Base-by-base conservation (phyloP, 768 basidiomycete genomes). In the Pisolithus sp. region DNA sequence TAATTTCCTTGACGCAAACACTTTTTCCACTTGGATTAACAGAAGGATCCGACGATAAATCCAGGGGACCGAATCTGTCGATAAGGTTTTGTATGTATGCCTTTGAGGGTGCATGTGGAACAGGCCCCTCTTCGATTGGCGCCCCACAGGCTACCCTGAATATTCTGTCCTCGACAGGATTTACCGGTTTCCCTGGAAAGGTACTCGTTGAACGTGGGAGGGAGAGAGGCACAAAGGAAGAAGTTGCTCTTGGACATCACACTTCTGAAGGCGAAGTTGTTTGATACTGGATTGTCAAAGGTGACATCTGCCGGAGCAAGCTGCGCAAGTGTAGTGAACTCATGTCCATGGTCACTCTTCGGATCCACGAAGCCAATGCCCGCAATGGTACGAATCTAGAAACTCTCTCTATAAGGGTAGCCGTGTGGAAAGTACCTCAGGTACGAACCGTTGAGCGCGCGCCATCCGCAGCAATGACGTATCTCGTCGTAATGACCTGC, bases 401-500 rank as follows among this genome's bases (percentile, higher is more conserved):
- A 34, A 42, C 40, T 34, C 37, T 46, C 17, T 8, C 15, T n/a
- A 36, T 17, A 45, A 28, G 28, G 4, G 17, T 30, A 15, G 20
- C 43, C 48, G 24, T 6, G 13, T 45, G 17, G 9, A n/a, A 34
- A 45, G 18, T 43, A 20, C 12, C 12, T 13, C 34, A 21, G 7
- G 45, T 53, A 58, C 69, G 47, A 57, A 79, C 79, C 37, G 60
- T 56, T 1, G 78, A 81, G 50, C 61, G 68, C 3, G 76, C 64
- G 5, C 80, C 79, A 58, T 82, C 79, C 6, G 79, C 77, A 24
- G 74, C 78, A 31, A 80, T 56, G 4, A 80, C 72, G 58, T 77
- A 79, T 31, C 68, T 70, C 10, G 78, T 61, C 3, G 61, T 68
- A 34, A 80, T 69, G 15, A 64, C 59, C 38, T 68, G 68, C 4